Conservation (phyloP, 2,329 filamentous ascomycete genomes). For the Penicillium rolfsii region DNA sequence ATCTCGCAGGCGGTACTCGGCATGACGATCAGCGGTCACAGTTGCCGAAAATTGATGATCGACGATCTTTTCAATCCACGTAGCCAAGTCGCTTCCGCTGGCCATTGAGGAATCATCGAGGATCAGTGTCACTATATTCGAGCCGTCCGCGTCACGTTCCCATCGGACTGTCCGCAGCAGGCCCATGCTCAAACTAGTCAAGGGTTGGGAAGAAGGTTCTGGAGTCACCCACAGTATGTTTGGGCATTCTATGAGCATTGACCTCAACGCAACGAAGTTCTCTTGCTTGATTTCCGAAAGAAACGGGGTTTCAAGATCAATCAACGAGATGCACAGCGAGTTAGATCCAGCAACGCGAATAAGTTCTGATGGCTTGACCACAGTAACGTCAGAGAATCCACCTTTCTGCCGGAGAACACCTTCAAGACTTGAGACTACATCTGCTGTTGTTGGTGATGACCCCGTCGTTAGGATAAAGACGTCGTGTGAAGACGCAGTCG, state of each 20-base stretch:
- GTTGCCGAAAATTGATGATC: constrained; percentile 19
- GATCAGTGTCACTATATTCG: constrained; percentile 22
- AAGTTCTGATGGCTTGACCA: constrained; percentile 7
- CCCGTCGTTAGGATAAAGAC: constrained; percentile 16
- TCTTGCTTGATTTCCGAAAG: constrained; percentile 6
- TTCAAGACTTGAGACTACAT: not conserved
- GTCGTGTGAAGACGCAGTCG: not conserved
- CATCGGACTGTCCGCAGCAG: constrained; percentile 27
- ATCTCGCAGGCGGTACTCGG: constrained; percentile 23
- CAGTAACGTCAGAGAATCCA: not conserved
- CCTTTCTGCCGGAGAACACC: not conserved
- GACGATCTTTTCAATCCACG: constrained; percentile 8
- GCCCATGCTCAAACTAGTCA: constrained; percentile 21
- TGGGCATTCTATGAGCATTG: constrained; percentile 14
- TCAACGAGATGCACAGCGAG: constrained; percentile 18
- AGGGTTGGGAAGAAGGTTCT: constrained; percentile 3
- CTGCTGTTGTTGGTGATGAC: not conserved
- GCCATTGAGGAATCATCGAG: not conserved
- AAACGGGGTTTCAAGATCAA: constrained; percentile 19
- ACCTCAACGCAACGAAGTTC: constrained; percentile 10
- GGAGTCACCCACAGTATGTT: constrained; percentile 23
- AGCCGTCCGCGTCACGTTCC: constrained; percentile 25
- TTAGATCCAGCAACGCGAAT: not conserved
- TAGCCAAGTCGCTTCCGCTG: constrained; percentile 3
- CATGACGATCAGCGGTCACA: constrained; percentile 17